Percentiles rank a stretch among this genome's conserved stretches.
Evolutionary conservation across 805 yeast genomes (phyloP).

Genomic region (Nakazawaea siamensis): DNA sequence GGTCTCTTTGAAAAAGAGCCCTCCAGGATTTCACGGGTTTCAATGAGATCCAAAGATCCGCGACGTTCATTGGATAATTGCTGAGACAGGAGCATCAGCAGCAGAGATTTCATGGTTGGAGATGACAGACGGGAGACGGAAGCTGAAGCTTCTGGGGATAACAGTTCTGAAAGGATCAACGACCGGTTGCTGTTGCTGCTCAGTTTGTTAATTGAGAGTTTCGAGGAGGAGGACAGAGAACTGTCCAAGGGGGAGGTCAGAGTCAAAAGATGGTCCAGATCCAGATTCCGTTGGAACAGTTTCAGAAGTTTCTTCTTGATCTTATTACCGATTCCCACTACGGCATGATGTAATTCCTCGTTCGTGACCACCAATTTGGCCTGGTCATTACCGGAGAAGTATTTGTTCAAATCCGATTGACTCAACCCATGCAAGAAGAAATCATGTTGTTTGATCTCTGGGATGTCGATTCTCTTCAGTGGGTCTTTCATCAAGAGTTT

Average conservation of each 20-base stretch:
- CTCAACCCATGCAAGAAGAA: slow-evolving; percentile 34
- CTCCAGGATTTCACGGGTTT: slow-evolving; percentile 6
- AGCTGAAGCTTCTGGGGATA: slow-evolving; percentile 2
- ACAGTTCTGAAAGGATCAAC: slow-evolving; percentile 5
- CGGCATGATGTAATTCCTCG: slow-evolving; percentile 70
- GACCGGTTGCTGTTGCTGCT: not conserved
- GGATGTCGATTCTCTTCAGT: slow-evolving; percentile 53
- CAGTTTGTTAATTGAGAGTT: not conserved
- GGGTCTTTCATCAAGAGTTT: slow-evolving; percentile 68
- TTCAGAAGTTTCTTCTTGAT: slow-evolving; percentile 43
- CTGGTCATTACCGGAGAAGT: slow-evolving; percentile 13
- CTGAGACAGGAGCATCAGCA: too few relatives aligned
- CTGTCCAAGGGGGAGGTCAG: not conserved
- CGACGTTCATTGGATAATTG: slow-evolving; percentile 8
- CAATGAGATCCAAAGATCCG: slow-evolving; percentile 8
- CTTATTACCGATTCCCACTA: slow-evolving; percentile 70
- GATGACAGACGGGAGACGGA: too few relatives aligned
- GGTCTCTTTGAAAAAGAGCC: too few relatives aligned
- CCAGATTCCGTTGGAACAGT: slow-evolving; percentile 20
- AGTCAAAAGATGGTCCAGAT: not conserved
- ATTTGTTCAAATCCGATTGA: slow-evolving; percentile 19
- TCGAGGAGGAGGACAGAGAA: slow-evolving; percentile 8
- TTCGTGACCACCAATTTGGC: slow-evolving; percentile 48
- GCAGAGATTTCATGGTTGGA: too few relatives aligned
- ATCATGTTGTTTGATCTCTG: slow-evolving; percentile 69